These are phyloP conservation scores for Diplodia seriata DNA, from an alignment of 2,329 filamentous ascomycete genomes.

Conservation along the genomic window DNA sequence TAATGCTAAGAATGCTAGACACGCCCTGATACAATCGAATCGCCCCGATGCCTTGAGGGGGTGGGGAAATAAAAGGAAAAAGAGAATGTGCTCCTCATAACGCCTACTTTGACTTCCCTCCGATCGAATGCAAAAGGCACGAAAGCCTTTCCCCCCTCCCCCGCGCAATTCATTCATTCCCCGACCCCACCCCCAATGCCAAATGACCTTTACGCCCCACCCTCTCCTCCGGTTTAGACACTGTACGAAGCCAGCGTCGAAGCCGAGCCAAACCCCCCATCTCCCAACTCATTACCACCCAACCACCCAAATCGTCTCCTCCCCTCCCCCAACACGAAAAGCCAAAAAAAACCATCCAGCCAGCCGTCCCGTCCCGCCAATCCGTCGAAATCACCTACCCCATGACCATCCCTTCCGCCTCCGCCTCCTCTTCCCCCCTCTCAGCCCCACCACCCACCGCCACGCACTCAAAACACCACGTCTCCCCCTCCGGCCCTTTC, in stretches of 20 bases:
- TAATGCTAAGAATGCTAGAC: background rate
- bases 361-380: background rate
- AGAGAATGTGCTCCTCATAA: background rate
- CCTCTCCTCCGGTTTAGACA: background rate
- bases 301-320: background rate
- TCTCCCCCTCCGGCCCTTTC: conserved; percentile 67
- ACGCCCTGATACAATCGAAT: background rate
- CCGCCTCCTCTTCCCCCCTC: background rate
- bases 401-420: conserved; percentile 13
- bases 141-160: too few species aligned
- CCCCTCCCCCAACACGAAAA: too few species aligned
- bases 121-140: too few species aligned
- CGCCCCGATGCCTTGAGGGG: background rate
- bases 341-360: background rate
- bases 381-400: background rate
- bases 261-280: background rate
- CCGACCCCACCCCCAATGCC: too few species aligned
- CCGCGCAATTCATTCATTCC: background rate
- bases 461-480: conserved; percentile 70
- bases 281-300: background rate
- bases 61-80: background rate
- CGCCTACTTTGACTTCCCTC: too few species aligned
- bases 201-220: background rate
- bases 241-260: background rate
- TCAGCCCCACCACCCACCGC: background rate